A percentile compares a stretch with the other conserved stretches of the same genome.
Conservation (phyloP, 805 yeast species). For the Wickerhamomyces sydowiorum region DNA sequence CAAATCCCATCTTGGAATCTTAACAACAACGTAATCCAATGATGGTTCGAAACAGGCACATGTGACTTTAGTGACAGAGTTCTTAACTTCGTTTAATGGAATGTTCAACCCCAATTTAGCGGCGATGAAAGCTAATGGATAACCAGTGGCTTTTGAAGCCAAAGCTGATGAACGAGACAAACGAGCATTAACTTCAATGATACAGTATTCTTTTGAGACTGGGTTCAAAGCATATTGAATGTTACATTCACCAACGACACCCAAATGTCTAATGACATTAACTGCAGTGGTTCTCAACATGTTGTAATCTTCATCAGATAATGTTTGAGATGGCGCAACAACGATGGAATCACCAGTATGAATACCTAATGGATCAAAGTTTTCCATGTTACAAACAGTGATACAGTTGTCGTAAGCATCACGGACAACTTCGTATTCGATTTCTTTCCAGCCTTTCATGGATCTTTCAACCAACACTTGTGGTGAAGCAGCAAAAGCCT, state of each 20-base stretch:
- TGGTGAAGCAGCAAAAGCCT: constrained; percentile 93
- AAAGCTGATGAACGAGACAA: constrained; percentile 97
- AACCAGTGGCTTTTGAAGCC: constrained; percentile 98
- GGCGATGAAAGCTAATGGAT: constrained; percentile 96
- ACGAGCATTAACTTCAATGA: constrained; percentile 97
- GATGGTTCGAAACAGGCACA: constrained; percentile 98
- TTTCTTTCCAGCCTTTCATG: constrained; percentile 99
- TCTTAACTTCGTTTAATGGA: constrained; percentile 85
- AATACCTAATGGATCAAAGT: constrained; percentile 96
- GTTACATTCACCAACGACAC: constrained; percentile 99
- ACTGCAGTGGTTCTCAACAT: constrained; percentile 98
- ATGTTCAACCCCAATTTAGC: constrained; percentile 93
- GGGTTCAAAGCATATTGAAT: constrained; percentile 96
- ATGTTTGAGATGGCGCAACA: constrained; percentile 97
- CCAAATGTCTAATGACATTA: constrained; percentile 92
- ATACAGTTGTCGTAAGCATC: constrained; percentile 97
- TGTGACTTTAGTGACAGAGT: constrained; percentile 89
- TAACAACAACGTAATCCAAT: constrained; percentile 91
- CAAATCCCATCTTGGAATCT: constrained; percentile 99
- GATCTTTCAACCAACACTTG: constrained; percentile 94
- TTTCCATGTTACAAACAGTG: constrained; percentile 99
- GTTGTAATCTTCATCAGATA: constrained; percentile 94
- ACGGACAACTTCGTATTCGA: constrained; percentile 97
- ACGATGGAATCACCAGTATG: constrained; percentile 99
- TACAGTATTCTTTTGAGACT: constrained; percentile 88